Base-by-base conservation (phyloP, 2,329 filamentous ascomycete species). In the Onygena corvina region DNA sequence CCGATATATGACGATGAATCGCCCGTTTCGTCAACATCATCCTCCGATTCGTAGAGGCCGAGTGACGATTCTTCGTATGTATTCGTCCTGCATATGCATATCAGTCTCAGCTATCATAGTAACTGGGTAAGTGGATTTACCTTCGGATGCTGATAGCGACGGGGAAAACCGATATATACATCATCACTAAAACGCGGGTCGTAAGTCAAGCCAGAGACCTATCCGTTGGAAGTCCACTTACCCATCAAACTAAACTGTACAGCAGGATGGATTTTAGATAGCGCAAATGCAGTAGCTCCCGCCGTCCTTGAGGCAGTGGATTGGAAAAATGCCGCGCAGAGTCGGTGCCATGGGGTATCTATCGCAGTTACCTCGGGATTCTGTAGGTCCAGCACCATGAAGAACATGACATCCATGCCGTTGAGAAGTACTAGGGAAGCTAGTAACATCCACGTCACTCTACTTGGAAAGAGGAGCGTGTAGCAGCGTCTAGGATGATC, bases 141-240 rank as follows among this genome's bases (percentile, higher is more conserved):
- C 47, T 71, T 47, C 90, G 85, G 54, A 95, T 83, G 5, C 84
- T 90, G 58, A 96, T 94, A 60, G 90, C 90, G 57, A 95, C 93
- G 2, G 90, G 90, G 56, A 93, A 93, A 50, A 94, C 84, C 46
- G 88, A 93, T 55, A 96, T 94, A 66, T 96, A 96, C 90, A 96
- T 96, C 90, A 96, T 96, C 62, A 95, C 82, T 65, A 94, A 72
- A 36, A 7, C 27, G 8, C 3, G 12, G 6, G 1, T 78, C 65
- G 16, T n/a, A 46, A 20, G 25, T 7, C 9, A 1, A 29, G 9
- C n/a, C n/a, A 20, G 9, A 30, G 3, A 21, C 14, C 12, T 1
- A 0, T 5, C 8, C 1, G 11, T 42, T 4, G 2, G 14, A 40
- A 4, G 20, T 3, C 16, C 6, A 29, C 63, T 57, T 77, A 75